Percentiles rank a stretch among this genome's conserved stretches.
Evolutionary conservation across 306 rosid genomes (phyloP).

Genomic region (Styphnolobium japonicum): DNA sequence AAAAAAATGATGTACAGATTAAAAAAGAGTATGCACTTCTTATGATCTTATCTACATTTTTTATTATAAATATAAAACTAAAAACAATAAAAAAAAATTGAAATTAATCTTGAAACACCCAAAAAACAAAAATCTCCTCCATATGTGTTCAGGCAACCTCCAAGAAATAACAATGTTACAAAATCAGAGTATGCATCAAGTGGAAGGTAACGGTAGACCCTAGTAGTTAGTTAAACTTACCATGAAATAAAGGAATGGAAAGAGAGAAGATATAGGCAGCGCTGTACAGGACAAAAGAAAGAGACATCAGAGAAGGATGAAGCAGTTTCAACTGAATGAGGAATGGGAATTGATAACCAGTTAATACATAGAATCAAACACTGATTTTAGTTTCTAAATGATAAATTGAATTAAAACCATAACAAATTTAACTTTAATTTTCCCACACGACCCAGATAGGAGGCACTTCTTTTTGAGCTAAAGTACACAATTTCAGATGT

Average conservation of each 20-base stretch:
- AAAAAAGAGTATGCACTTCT: neutral
- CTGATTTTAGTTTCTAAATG: neutral
- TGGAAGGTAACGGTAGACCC: neutral
- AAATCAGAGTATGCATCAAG: neutral
- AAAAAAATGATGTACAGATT: neutral
- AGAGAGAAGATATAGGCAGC: slow-evolving; percentile 42
- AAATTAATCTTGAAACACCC: neutral
- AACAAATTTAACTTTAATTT: neutral
- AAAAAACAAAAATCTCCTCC: neutral
- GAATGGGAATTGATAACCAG: neutral
- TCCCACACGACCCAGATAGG: neutral
- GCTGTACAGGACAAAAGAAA: slow-evolving; percentile 31
- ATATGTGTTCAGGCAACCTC: neutral
- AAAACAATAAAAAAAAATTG: neutral
- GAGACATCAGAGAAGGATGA: neutral
- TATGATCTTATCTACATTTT: neutral
- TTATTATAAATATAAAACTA: neutral
- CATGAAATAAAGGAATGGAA: slow-evolving; percentile 56
- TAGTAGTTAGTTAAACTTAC: slow-evolving; percentile 24
- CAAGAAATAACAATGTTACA: neutral
- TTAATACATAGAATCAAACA: neutral
- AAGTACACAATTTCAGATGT: neutral
- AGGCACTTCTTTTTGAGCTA: neutral
- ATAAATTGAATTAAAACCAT: neutral
- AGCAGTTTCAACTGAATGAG: neutral